Evolutionary conservation across 2,329 filamentous ascomycete species (phyloP).

Genomic region (Colletotrichum sp.): DNA sequence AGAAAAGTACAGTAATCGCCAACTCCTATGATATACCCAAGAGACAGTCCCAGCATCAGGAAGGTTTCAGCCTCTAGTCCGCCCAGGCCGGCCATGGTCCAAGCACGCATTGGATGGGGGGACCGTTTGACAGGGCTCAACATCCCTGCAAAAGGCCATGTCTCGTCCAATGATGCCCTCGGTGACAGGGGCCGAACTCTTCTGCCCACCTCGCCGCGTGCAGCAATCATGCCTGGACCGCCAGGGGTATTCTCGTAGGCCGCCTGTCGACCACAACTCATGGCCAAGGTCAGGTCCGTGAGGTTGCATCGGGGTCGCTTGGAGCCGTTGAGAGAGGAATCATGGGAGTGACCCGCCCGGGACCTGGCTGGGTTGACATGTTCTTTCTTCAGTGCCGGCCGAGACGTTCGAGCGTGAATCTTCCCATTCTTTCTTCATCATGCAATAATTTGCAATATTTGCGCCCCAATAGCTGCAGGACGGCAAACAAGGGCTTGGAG

Average conservation of each 20-base stretch:
- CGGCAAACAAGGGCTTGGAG: background rate
- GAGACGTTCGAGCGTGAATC: background rate
- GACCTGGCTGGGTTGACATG: background rate
- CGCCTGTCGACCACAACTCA: background rate
- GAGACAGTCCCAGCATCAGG: constrained; percentile 15
- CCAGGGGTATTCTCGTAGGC: background rate
- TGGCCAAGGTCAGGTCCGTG: background rate
- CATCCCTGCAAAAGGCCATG: background rate
- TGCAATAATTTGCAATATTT: background rate
- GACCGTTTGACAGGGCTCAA: background rate
- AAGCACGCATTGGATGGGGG: constrained; percentile 6
- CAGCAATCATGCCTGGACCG: background rate
- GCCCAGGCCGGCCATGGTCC: constrained; percentile 6
- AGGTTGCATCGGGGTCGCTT: background rate
- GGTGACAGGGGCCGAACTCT: background rate
- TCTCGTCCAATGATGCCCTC: constrained; percentile 2
- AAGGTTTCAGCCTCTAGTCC: constrained; percentile 12
- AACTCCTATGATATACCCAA: background rate
- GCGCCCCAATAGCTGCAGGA: background rate
- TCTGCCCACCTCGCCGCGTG: background rate
- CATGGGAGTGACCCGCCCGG: background rate
- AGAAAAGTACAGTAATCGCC: background rate
- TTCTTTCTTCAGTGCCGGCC: background rate
- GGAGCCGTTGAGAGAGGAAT: background rate
- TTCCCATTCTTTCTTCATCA: background rate